Evolutionary conservation across 192 early-diverging fungal species (phyloP).

Genomic region (Mortierella claussenii): DNA sequence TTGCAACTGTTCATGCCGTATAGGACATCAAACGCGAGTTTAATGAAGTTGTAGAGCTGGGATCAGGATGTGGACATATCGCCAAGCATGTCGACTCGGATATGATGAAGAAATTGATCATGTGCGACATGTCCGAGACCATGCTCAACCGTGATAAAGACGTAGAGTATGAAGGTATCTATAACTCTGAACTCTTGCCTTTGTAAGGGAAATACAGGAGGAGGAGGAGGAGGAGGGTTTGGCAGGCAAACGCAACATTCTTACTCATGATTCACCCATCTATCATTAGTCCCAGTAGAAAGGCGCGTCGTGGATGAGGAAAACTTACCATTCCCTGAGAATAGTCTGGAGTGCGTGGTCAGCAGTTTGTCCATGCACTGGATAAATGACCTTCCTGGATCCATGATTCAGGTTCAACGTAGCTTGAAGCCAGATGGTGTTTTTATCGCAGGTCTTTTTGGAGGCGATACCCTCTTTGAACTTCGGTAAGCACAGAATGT

Average conservation of each 20-base stretch:
- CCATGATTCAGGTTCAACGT: slow-evolving; percentile 85
- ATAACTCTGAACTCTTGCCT: too few relatives aligned
- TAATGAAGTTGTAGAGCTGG: slow-evolving; percentile 88
- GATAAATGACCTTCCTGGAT: slow-evolving; percentile 94
- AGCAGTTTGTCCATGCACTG: slow-evolving; percentile 91
- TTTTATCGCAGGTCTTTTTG: slow-evolving; percentile 94
- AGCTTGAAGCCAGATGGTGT: slow-evolving; percentile 91
- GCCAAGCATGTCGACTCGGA: slow-evolving; percentile 83
- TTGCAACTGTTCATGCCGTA: background rate
- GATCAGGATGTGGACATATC: slow-evolving; percentile 89
- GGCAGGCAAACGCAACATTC: too few relatives aligned
- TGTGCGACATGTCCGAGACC: slow-evolving; percentile 86
- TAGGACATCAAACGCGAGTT: slow-evolving; percentile 93
- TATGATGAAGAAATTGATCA: slow-evolving; percentile 84
- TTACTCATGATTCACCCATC: too few relatives aligned
- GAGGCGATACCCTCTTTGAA: slow-evolving; percentile 97
- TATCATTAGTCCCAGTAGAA: slow-evolving; percentile 74
- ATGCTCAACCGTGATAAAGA: slow-evolving; percentile 66
- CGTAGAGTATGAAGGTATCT: slow-evolving; percentile 58
- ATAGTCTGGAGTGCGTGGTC: slow-evolving; percentile 89
- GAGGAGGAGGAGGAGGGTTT: too few relatives aligned
- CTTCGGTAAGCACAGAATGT: slow-evolving; percentile 61
- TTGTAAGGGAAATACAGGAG: too few relatives aligned
- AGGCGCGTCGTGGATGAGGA: slow-evolving; percentile 90
- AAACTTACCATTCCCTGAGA: slow-evolving; percentile 76